Conservation (phyloP, 2,329 filamentous ascomycete species). For the Fusarium odoratissimum region DNA sequence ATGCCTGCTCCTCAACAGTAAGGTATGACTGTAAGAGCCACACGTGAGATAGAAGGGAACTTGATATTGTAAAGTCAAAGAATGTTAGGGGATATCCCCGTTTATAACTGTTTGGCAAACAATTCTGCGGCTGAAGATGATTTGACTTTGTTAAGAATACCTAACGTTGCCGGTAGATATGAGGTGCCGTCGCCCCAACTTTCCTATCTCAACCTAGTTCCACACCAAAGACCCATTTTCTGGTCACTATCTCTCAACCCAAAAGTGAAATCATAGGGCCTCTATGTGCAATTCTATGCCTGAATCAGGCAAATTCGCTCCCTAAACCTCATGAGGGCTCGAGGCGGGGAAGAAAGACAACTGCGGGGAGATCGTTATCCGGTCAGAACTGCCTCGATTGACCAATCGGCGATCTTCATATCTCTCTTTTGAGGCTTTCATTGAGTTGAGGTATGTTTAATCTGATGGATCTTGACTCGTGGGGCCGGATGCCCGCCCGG, state of each 20-base stretch:
- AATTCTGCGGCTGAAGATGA: neutral
- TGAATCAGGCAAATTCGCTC: constrained; percentile 24
- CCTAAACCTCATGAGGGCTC: constrained; percentile 7
- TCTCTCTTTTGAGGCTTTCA: constrained; percentile 3
- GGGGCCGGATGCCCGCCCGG: constrained; percentile 27
- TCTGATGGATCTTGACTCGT: constrained; percentile 29
- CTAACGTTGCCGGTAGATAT: neutral
- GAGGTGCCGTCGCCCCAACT: constrained; percentile 32
- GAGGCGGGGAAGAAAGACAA: constrained; percentile 16
- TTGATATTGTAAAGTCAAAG: neutral
- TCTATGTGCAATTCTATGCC: constrained; percentile 26
- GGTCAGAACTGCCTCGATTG: neutral
- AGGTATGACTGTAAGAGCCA: neutral
- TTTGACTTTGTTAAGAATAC: neutral
- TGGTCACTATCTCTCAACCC: constrained; percentile 2
- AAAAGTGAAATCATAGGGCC: neutral
- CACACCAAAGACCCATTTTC: constrained; percentile 15
- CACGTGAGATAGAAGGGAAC: neutral
- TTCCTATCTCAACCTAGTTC: constrained; percentile 39
- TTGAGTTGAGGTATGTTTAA: neutral
- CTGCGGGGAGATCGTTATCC: constrained; percentile 20
- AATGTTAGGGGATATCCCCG: neutral
- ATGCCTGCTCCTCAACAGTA: neutral
- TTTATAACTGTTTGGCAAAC: neutral
- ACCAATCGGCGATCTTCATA: constrained; percentile 13